Evolutionary conservation across 805 yeast genomes (phyloP).

Genomic region (Pichia cephalocereana): DNA sequence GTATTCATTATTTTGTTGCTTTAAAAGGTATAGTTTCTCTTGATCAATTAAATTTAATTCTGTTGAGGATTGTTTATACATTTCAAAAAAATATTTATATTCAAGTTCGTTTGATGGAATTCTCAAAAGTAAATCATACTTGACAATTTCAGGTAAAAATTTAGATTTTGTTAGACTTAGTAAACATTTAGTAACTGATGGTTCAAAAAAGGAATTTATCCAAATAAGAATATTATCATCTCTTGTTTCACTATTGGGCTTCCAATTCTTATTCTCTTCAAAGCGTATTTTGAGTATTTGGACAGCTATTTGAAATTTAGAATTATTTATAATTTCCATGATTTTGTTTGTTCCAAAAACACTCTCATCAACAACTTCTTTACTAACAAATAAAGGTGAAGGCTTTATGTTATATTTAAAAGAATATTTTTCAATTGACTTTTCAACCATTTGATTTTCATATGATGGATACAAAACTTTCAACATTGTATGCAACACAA

Average conservation of each 20-base stretch:
- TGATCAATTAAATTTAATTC: constrained; percentile 20
- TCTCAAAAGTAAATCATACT: constrained; percentile 23
- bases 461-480: constrained; percentile 9
- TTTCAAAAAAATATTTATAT: constrained; percentile 17
- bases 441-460: not conserved
- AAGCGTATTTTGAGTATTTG: constrained; percentile 18
- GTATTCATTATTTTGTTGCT: constrained; percentile 11
- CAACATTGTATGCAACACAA: constrained; percentile 15
- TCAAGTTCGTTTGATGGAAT: constrained; percentile 19
- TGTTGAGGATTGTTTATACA: constrained; percentile 15
- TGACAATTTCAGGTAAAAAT: constrained; percentile 18
- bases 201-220: constrained; percentile 22
- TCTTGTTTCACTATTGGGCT: constrained; percentile 8
- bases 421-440: not conserved
- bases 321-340: constrained; percentile 1
- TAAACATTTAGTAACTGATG: constrained; percentile 13
- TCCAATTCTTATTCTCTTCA: constrained; percentile 16
- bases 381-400: constrained; percentile 2
- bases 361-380: constrained; percentile 1
- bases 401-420: constrained; percentile 1
- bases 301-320: constrained; percentile 8
- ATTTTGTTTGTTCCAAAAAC: constrained; percentile 1
- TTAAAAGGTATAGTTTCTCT: constrained; percentile 18
- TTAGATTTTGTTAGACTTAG: constrained; percentile 10
- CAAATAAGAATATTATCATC: constrained; percentile 18